Evolutionary conservation across 78 protist genomes (phyloP).

Genomic region (Pigoraptor vietnamica): DNA sequence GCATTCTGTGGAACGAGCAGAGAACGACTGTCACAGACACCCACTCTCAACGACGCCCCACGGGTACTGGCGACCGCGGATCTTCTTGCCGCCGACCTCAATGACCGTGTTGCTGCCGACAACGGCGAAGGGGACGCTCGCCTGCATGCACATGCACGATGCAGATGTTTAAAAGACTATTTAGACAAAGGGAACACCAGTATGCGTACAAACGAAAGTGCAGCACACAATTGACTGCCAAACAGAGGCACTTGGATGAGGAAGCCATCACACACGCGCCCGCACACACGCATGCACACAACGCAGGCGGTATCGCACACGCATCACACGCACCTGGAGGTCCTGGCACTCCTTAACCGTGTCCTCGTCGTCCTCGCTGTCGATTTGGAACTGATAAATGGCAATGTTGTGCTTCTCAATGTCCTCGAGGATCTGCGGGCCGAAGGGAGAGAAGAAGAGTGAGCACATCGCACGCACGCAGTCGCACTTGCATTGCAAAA

Average conservation of each 20-base stretch:
- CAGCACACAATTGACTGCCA: no score
- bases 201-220: no score
- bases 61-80: constrained; percentile 17
- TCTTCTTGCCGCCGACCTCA: not conserved
- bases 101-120: not conserved
- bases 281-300: no score
- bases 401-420: not conserved
- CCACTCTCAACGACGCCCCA: not conserved
- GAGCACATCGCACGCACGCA: not conserved
- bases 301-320: no score
- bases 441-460: not conserved
- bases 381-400: not conserved
- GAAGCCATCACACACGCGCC: no score
- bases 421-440: not conserved
- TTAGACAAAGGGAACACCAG: no score
- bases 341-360: not conserved
- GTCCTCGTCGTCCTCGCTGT: not conserved
- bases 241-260: no score
- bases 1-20: no score
- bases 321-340: not conserved
- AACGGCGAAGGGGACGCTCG: not conserved
- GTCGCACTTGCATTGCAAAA: no score
- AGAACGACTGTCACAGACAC: no score
- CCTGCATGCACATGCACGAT: not conserved
- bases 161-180: not conserved